These are phyloP conservation scores for Spongospora subterranea DNA, from an alignment of 208 protist genomes.

Conservation along the genomic window DNA sequence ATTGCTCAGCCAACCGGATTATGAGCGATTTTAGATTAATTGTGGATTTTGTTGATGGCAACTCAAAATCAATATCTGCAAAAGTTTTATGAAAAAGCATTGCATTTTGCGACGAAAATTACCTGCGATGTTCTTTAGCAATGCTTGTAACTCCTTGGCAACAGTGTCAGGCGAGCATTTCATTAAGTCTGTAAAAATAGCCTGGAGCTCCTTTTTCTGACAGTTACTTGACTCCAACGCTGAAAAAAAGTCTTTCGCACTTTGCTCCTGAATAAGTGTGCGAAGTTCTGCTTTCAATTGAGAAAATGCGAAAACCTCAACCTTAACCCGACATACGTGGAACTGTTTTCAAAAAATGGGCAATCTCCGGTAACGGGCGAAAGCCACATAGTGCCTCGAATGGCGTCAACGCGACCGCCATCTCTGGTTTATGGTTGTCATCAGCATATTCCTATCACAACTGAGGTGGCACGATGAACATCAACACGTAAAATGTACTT, in stretches of 20 bases:
- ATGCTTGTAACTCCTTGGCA: slow-evolving; percentile 39
- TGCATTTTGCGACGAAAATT: neutral
- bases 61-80: neutral
- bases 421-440: slow-evolving; percentile 97
- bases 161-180: slow-evolving; percentile 30
- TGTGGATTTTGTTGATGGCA: neutral
- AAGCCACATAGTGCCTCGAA: slow-evolving; percentile 94
- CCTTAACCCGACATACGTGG: slow-evolving; percentile 44
- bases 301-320: neutral
- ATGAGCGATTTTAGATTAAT: slow-evolving; percentile 73
- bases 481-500: neutral
- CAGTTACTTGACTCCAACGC: neutral
- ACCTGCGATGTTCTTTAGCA: slow-evolving; percentile 54
- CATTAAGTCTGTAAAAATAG: slow-evolving; percentile 67
- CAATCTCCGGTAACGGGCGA: slow-evolving; percentile 83
- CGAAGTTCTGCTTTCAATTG: slow-evolving; percentile 61
- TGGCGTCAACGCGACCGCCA: slow-evolving; percentile 85
- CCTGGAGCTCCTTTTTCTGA: neutral
- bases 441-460: slow-evolving; percentile 93
- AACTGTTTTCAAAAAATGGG: slow-evolving; percentile 75
- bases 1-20: slow-evolving; percentile 84
- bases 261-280: slow-evolving; percentile 63
- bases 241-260: neutral
- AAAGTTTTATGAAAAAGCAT: neutral
- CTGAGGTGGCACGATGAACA: slow-evolving; percentile 10